Evolutionary conservation across 805 yeast genomes (phyloP).

Genomic region (Pichia manshurica): DNA sequence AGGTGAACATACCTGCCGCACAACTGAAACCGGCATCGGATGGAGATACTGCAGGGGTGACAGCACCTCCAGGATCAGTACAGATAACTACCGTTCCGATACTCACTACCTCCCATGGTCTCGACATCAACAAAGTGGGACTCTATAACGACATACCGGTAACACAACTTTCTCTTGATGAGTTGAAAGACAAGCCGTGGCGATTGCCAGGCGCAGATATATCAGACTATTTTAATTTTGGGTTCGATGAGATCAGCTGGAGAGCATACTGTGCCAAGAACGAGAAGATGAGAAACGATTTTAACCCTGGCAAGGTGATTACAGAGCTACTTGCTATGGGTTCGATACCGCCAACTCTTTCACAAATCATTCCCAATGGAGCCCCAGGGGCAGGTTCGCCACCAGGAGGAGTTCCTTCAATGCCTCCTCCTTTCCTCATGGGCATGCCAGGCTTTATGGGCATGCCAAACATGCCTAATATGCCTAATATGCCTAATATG

Average conservation of each 20-base stretch:
- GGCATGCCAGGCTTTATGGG: conserved; percentile 27
- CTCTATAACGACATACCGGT: conserved; percentile 75
- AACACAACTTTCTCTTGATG: conserved; percentile 73
- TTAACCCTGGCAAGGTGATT: conserved; percentile 75
- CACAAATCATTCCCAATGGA: conserved; percentile 26
- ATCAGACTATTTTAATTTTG: conserved; percentile 92
- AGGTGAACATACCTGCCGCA: conserved; percentile 16
- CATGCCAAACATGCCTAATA: conserved; percentile 16
- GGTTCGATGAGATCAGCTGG: conserved; percentile 97
- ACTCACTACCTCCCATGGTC: conserved; percentile 35
- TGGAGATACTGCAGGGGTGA: conserved; percentile 17
- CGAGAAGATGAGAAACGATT: conserved; percentile 72
- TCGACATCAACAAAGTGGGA: conserved; percentile 71
- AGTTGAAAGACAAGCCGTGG: conserved; percentile 95
- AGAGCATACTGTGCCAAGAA: conserved; percentile 84
- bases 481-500: conserved; percentile 12
- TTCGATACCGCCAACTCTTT: conserved; percentile 26
- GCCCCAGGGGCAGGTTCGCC: conserved; percentile 13
- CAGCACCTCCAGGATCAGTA: conserved; percentile 8
- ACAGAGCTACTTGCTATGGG: conserved; percentile 44
- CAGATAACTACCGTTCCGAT: conserved; percentile 28
- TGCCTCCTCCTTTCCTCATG: conserved; percentile 23
- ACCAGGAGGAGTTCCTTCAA: conserved; percentile 13
- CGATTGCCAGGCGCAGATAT: conserved; percentile 94
- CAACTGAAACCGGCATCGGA: conserved; percentile 14